phyloP scores from a whole-genome alignment of 2,329 filamentous ascomycete species.

The Epichloe elymi region DNA sequence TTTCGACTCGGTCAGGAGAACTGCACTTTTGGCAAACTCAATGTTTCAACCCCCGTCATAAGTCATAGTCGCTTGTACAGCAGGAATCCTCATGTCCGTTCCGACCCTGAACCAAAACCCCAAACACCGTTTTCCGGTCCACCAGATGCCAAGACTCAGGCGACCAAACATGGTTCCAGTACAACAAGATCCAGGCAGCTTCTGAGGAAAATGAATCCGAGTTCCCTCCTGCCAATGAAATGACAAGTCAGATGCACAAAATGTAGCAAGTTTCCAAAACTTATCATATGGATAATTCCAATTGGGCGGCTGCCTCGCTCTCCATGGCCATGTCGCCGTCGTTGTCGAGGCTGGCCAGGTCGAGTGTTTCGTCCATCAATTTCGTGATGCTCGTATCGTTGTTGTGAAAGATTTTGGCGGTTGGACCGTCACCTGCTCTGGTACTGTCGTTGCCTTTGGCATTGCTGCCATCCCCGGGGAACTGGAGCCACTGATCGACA shows the following conservation, averaged over 20 bases:
- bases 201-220: not conserved
- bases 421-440: not conserved
- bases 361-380: constrained; percentile 17
- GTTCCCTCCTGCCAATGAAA: not conserved
- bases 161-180: no score
- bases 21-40: no score
- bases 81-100: no score
- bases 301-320: constrained; percentile 2
- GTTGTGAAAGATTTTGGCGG: not conserved
- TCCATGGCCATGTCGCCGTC: constrained; percentile 11
- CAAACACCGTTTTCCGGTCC: no score
- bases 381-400: constrained; percentile 12
- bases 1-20: no score
- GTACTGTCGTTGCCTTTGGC: constrained; percentile 21
- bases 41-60: no score
- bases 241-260: no score
- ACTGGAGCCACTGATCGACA: constrained; percentile 46
- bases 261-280: no score
- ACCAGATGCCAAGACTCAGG: no score
- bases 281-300: constrained; percentile 2
- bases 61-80: no score
- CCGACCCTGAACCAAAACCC: no score
- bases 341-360: constrained; percentile 16
- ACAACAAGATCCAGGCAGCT: not conserved
- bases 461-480: constrained; percentile 35